Evolutionary conservation across 257 asterid species (phyloP), one percentile per base, ranked within the genome.

Genomic region (Nemophila menziesii): DNA sequence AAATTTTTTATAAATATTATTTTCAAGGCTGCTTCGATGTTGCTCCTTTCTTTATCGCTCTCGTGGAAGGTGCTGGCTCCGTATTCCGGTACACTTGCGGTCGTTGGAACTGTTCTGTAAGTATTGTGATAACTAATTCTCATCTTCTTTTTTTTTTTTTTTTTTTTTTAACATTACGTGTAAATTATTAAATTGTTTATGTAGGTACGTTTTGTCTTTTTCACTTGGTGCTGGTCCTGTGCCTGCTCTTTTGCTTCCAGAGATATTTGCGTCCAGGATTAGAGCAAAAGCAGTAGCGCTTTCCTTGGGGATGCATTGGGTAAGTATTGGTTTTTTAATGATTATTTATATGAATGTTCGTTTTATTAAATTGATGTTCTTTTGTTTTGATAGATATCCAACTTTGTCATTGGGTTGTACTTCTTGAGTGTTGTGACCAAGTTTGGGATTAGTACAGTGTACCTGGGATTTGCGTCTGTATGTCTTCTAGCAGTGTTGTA

Each of bases 211-310:
- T 8, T 46, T 82, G 38, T 83, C 95, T 43, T 87, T 87, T 64
- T 80, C 97, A 13, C 95, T 87, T 62, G 97, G 97, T 22, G 97
- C 97, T 56, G 97, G 97, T 53, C 97, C 97, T 14, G 97, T 87
- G 20, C 97, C 97, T 67, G 95, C 97, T 54, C 97, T 87, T 60
- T 78, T 87, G 49, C 92, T 86, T 54, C 86, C 96, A 10, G 92
- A 85, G 65, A 81, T 85, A 43, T 85, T 81, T 52, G 74, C 93
- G 43, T 85, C 92, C 29, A 67, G 89, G 66, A 85, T 85, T 63
- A 75, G 97, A 67, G 95, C 97, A 57, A 87, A 83, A 73, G 97
- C 97, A 22, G 82, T 87, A 48, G 93, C 97, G 15, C 65, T 87
- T 58, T 77, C 93, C 43, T 53, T 87, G 64, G 93, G 93, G 58